A percentile compares a stretch with the other conserved stretches of the same genome.
Evolutionary conservation across 2,329 filamentous ascomycete species (phyloP).

Genomic region (Amauroascus verrucosus): DNA sequence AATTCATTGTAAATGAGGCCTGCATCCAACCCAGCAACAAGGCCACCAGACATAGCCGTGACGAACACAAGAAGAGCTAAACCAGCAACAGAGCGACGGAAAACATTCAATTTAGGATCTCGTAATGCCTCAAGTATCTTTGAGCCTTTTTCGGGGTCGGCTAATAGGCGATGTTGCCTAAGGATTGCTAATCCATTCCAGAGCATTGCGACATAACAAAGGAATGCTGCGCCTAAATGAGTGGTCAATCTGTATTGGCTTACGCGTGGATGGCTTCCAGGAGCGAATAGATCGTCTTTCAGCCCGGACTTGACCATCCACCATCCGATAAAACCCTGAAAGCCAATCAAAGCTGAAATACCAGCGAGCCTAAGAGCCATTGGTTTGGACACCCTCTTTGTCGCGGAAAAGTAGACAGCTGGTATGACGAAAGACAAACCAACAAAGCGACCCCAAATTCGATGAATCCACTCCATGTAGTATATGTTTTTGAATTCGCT

Average conservation of each 20-base stretch:
- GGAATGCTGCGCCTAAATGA: conserved; percentile 80
- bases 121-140: conserved; percentile 53
- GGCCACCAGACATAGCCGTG: conserved; percentile 84
- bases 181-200: conserved; percentile 77
- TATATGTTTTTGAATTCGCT: conserved; percentile 97
- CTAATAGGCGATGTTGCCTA: conserved; percentile 61
- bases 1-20: conserved; percentile 99
- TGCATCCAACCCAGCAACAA: conserved; percentile 90
- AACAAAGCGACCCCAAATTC: conserved; percentile 86
- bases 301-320: conserved; percentile 99
- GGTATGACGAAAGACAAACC: conserved; percentile 83
- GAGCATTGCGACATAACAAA: conserved; percentile 91
- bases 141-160: conserved; percentile 53
- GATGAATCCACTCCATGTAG: conserved; percentile 98
- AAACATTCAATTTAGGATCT: conserved; percentile 57
- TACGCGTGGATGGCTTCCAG: conserved; percentile 81
- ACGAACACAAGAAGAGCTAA: conserved; percentile 69
- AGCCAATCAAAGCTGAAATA: conserved; percentile 81
- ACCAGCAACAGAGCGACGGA: conserved; percentile 62
- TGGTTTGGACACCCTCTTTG: conserved; percentile 62
- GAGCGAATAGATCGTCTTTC: conserved; percentile 88
- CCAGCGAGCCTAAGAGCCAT: conserved; percentile 71
- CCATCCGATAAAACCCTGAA: conserved; percentile 93
- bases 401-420: conserved; percentile 75
- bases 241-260: conserved; percentile 87